Conservation (phyloP, 257 asterid species). For the Nicotiana tomentosiformis region DNA sequence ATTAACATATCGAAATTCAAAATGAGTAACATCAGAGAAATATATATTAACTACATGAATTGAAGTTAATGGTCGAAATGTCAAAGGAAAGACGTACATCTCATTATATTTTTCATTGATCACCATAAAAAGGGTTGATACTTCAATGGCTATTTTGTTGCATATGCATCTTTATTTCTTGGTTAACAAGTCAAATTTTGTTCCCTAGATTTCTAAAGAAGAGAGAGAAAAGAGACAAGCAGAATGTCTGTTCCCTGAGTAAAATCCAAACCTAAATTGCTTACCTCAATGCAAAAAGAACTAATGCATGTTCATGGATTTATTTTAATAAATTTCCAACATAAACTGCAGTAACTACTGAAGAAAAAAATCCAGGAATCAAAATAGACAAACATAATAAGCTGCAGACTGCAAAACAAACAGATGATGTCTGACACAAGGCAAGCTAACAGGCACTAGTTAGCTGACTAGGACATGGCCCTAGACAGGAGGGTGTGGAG, state of each 20-base stretch:
- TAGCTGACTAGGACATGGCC: background rate
- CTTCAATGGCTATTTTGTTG: background rate
- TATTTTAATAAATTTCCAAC: background rate
- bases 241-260: background rate
- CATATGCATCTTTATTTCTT: background rate
- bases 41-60: background rate
- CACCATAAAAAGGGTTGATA: background rate
- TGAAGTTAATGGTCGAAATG: background rate
- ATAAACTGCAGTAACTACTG: background rate
- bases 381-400: background rate
- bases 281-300: background rate
- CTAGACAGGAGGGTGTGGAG: no score
- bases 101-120: background rate
- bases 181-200: background rate
- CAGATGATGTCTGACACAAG: background rate
- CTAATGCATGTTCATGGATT: conserved; percentile 2
- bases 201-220: background rate
- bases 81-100: conserved; percentile 3
- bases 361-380: background rate
- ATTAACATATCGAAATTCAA: background rate
- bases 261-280: background rate
- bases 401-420: background rate
- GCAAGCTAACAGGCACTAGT: background rate
- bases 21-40: background rate
- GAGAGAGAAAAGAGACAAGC: background rate